Base-by-base conservation (phyloP, 345 rosid species). In the Cardamine occulta region DNA sequence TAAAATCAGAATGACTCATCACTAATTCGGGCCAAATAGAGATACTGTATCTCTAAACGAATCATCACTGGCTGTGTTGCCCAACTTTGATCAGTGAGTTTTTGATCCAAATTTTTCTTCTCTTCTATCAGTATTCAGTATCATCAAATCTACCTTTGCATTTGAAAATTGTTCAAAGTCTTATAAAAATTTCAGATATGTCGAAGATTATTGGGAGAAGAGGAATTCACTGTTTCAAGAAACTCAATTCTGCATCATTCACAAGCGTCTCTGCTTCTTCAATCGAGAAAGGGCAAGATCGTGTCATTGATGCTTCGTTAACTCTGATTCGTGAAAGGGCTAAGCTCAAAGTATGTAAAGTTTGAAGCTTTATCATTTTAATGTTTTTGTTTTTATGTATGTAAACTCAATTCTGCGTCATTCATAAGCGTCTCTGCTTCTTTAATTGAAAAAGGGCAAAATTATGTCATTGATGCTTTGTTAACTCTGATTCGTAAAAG, bases 311-410 rank as follows among this genome's bases (percentile, higher is more conserved):
- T 76, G 98, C 98, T 74, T 95, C 98, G 12, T 96, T 95, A 39
- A 95, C 99, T 8, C 98, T 95, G 29, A 92, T 95, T 71, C 91
- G 97, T 6, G 98, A 95, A 85, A 88, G 99, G 80, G 98, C 98
- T 2, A 95, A 86, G 81, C 96, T 95, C 62, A 95, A 92, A 93
- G 99, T 91, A 71, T 1, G 2, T 21, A 24, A 19, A 32, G 45
- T 52, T 53, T 4, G 2, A 17, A 4, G 0, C 12, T n/a, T 60
- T 13, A 2, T 26, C 12, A 5, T 9, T 39, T 31, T 5, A 2
- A 15, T 66, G n/a, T 24, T 63, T 54, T 2, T 58, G 14, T 29
- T 39, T 35, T 34, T 11, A 4, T 57, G 23, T 56, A 19, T 45
- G 8, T 32, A 85, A 80, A 60, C 84, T 88, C 11, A 88, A 85